Percentiles rank a stretch among this genome's conserved stretches.
These are phyloP conservation scores for Neltuma alba DNA, from an alignment of 306 rosid species.

Conservation along the genomic window DNA sequence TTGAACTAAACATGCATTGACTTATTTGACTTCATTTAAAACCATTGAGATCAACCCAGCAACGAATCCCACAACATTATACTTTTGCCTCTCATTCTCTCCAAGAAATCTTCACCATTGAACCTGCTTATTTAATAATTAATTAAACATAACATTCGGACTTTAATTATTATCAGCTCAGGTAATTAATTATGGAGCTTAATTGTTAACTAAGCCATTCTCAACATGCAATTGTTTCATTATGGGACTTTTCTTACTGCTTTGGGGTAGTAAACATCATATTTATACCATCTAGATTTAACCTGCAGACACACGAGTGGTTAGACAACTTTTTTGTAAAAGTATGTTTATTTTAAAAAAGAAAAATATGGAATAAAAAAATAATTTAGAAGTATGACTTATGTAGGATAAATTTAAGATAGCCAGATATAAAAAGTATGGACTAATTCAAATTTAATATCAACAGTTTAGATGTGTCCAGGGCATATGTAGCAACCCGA, in stretches of 20 bases:
- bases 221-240: neutral
- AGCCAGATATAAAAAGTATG: neutral
- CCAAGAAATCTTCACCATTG: conserved; percentile 53
- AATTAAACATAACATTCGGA: conserved; percentile 1
- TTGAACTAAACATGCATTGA: no score
- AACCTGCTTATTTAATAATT: conserved; percentile 47
- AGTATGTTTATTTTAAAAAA: neutral
- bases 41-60: no score
- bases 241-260: no score
- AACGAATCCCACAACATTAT: conserved; percentile 69
- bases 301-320: no score
- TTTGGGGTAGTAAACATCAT: no score
- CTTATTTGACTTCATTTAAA: no score
- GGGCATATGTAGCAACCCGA: neutral
- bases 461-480: neutral
- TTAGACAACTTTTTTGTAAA: neutral
- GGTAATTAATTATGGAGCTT: neutral
- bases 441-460: neutral
- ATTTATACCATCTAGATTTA: no score
- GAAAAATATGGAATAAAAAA: neutral
- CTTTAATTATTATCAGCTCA: neutral
- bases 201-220: no score
- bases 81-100: conserved; percentile 51
- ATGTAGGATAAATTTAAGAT: neutral
- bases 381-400: neutral